Evolutionary conservation across 2,329 filamentous ascomycete genomes (phyloP), one percentile per base, ranked within the genome.

Genomic region (Verticillium alfalfae): DNA sequence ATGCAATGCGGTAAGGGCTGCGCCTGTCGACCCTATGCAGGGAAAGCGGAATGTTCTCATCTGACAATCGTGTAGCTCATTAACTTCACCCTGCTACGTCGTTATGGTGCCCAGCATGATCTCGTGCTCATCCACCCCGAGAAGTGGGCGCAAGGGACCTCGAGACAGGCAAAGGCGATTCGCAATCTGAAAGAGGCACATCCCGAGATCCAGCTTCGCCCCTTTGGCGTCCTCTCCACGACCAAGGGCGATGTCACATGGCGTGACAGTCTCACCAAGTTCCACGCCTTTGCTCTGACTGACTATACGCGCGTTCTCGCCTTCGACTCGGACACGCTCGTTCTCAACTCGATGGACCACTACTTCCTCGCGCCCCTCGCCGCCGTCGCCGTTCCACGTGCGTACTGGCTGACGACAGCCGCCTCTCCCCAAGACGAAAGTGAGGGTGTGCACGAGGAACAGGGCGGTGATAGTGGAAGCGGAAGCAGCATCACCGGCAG

Each of bases 331-430:
- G 88, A 92, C 68, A 79, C 84, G 26, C 83, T 83, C 1, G 74
- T 92, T 3, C 79, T 89, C 4, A 78, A 87, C 63, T 74, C 79
- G 26, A 83, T 92, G 79, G 89, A 92, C 66, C 88, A 91, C 60
- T 79, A 92, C 0, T 92, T 92, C 73, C 81, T 88, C 34, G 77
- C 89, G 1, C 89, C 89, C 0, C 70, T 76, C 1, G 80, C 82
- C 1, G 77, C 82, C 1, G 81, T 89, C 4, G 88, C 88, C 2
- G 88, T 91, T 82, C 87, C 89, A 1, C 83, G 86, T 37, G 89
- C 89, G 9, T 91, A 92, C 71, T 92, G 89, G 89, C 76, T 86
- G 1, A 84, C 81, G 2, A 69, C 75, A 16, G 67, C 67, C 10
- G 86, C 89, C 61, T 81, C 85, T 62, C 57, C 61, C 8, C 72